These are phyloP conservation scores for Hypoxylon sp. DNA, from an alignment of 2,329 filamentous ascomycete species.

Conservation along the genomic window DNA sequence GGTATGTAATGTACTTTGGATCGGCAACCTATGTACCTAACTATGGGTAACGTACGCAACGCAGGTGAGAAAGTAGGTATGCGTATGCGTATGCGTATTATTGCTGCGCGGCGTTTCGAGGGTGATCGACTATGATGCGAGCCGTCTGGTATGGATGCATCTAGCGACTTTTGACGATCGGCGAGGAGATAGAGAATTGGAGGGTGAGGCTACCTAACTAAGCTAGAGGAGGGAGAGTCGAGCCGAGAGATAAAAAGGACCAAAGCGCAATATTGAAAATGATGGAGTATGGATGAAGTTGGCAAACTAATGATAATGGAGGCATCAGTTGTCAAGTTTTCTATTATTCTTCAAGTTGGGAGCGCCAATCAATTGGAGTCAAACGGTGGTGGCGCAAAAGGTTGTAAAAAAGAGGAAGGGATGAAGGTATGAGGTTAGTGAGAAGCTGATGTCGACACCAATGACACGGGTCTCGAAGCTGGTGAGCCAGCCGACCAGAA, in stretches of 20 bases:
- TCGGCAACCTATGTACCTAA: conserved; percentile 42
- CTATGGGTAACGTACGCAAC: conserved; percentile 29
- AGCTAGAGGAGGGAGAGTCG: conserved; percentile 9
- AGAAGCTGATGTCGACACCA: conserved; percentile 36
- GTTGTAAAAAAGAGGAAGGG: conserved; percentile 20
- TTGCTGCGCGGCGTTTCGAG: conserved; percentile 43
- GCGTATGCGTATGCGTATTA: conserved; percentile 44
- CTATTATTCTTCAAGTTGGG: conserved; percentile 17
- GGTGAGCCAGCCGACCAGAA: conserved; percentile 38
- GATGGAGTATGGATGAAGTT: conserved; percentile 43
- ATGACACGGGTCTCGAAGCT: conserved; percentile 30
- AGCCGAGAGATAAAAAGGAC: conserved; percentile 19
- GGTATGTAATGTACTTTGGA: conserved; percentile 34
- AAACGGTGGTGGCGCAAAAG: conserved; percentile 43
- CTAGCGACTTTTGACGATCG: conserved; percentile 38
- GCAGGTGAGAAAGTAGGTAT: conserved; percentile 20
- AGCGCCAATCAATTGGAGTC: conserved; percentile 43
- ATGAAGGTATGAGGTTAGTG: conserved; percentile 20
- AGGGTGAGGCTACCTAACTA: conserved; percentile 18
- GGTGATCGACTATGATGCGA: conserved; percentile 41
- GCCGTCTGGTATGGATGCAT: conserved; percentile 45
- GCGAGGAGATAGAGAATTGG: conserved; percentile 12
- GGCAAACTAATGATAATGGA: conserved; percentile 15
- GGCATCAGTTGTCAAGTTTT: conserved; percentile 32
- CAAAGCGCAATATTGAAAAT: conserved; percentile 25